Evolutionary conservation across 2,329 filamentous ascomycete species (phyloP).

Genomic region (Aspergillus ruber): DNA sequence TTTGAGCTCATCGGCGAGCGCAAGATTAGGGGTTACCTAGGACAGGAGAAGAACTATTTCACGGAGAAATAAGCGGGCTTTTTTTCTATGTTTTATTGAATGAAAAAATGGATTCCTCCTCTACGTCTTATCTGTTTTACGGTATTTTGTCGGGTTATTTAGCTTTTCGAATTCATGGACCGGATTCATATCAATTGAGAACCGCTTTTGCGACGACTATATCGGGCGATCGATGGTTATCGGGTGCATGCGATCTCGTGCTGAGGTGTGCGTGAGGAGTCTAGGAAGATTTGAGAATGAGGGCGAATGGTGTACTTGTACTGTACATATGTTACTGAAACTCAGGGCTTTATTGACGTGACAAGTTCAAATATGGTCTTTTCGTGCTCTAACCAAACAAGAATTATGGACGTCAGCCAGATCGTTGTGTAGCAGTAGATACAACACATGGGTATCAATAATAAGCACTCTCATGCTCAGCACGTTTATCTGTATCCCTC

Average conservation of each 20-base stretch:
- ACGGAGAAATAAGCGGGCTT: constrained; percentile 9
- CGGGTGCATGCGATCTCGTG: too few relatives aligned
- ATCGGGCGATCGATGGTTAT: too few relatives aligned
- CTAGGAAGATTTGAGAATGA: background rate
- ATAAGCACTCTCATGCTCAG: constrained; percentile 30
- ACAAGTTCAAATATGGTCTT: background rate
- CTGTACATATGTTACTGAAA: constrained; percentile 1
- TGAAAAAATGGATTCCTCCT: background rate
- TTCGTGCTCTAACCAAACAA: background rate
- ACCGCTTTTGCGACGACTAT: too few relatives aligned
- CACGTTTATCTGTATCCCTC: constrained; percentile 26
- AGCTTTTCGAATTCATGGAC: too few relatives aligned
- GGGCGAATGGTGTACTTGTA: background rate
- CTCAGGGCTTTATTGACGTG: background rate
- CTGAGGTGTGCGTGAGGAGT: too few relatives aligned
- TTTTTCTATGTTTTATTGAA: too few relatives aligned
- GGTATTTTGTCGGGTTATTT: background rate
- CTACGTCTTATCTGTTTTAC: background rate
- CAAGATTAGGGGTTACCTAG: constrained; percentile 59
- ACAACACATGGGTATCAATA: constrained; percentile 19
- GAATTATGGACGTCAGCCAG: background rate
- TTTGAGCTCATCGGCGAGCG: constrained; percentile 57
- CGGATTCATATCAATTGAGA: too few relatives aligned
- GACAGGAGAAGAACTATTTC: constrained; percentile 58
- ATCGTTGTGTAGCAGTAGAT: background rate